Conservation (phyloP, 345 rosid species). For the Pseudoturritis turrita region DNA sequence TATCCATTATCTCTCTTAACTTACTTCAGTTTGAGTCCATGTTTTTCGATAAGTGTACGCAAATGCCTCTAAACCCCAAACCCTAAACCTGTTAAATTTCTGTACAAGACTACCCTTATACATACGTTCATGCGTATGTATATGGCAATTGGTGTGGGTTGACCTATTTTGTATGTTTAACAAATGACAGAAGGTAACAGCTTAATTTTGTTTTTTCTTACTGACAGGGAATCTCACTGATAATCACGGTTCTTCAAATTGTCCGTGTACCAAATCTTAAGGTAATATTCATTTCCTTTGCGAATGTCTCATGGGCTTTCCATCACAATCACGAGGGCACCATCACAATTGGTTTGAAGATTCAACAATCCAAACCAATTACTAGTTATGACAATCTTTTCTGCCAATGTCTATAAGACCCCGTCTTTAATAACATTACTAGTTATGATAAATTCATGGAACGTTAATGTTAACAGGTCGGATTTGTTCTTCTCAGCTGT, state of each 20-base stretch:
- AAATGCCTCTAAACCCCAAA: no score
- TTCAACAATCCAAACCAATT: background rate
- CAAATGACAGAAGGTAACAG: background rate
- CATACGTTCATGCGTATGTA: background rate
- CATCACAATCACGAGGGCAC: background rate
- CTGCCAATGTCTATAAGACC: background rate
- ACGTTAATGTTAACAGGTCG: constrained; percentile 57
- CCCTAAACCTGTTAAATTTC: background rate
- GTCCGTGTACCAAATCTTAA: constrained; percentile 93
- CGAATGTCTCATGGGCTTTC: background rate
- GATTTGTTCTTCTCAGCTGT: constrained; percentile 91
- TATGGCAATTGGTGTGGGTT: background rate
- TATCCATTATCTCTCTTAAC: background rate
- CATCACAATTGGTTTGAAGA: no score
- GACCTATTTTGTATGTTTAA: background rate
- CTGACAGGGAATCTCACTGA: constrained; percentile 85
- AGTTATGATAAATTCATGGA: constrained; percentile 8
- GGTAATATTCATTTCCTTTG: constrained; percentile 38
- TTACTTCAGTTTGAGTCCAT: constrained; percentile 1
- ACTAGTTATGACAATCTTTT: background rate
- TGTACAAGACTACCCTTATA: background rate
- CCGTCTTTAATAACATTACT: background rate
- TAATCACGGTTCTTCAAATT: constrained; percentile 93
- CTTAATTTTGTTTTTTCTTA: background rate
- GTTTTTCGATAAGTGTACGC: background rate